Conservation (phyloP, 257 asterid genomes). For the Anisodus acutangulus region DNA sequence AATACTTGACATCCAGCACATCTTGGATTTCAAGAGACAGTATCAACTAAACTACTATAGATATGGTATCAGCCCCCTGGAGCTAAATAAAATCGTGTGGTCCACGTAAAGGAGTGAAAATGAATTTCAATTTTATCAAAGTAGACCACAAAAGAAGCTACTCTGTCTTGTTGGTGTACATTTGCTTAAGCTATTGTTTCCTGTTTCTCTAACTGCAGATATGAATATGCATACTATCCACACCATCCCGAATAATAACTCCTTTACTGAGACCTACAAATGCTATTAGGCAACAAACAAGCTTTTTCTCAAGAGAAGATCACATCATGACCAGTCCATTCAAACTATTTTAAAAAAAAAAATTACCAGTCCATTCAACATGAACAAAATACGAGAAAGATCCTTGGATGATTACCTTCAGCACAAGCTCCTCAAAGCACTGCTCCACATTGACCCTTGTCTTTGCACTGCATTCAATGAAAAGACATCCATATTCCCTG, state of each 20-base stretch:
- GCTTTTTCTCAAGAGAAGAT: background rate
- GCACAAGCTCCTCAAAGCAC: conserved; percentile 92
- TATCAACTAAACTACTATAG: background rate
- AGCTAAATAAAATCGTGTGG: background rate
- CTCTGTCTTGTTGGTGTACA: background rate
- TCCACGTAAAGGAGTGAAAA: background rate
- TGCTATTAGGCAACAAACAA: background rate
- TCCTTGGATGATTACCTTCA: conserved; percentile 55
- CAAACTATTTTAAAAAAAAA: background rate
- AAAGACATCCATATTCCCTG: conserved; percentile 85
- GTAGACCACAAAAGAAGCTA: background rate
- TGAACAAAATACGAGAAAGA: background rate
- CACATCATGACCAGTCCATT: background rate
- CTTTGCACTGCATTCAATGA: conserved; percentile 96
- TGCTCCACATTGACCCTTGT: conserved; percentile 92
- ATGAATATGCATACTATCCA: background rate
- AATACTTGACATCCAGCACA: background rate
- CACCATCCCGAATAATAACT: background rate
- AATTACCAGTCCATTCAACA: background rate
- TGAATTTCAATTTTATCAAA: background rate
- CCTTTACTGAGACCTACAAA: background rate
- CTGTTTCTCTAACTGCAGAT: background rate
- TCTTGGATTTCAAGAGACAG: background rate
- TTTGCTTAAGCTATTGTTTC: conserved; percentile 10
- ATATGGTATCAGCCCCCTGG: background rate